Conservation (phyloP, 2,329 filamentous ascomycete species). For the Xylariaceae sp. region DNA sequence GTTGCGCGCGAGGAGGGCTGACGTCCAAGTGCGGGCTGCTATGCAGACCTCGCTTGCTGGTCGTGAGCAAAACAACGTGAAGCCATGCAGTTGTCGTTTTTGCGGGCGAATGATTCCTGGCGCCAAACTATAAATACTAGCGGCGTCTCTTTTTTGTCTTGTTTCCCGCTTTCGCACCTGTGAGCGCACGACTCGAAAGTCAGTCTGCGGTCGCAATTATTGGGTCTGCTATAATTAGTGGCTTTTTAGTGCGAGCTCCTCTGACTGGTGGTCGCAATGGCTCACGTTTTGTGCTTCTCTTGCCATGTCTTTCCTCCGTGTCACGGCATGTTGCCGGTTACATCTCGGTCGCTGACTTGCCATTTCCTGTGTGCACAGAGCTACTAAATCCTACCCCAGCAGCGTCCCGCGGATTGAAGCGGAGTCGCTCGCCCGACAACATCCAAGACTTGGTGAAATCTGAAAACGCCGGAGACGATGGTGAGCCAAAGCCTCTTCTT, state of each 20-base stretch:
- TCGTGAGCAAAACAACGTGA: too few relatives aligned
- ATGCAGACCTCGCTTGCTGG: too few relatives aligned
- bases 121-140: conserved; percentile 16
- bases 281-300: conserved; percentile 18
- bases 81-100: conserved; percentile 6
- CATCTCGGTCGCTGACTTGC: conserved; percentile 22
- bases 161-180: neutral
- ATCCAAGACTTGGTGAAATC: conserved; percentile 50
- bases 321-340: conserved; percentile 18
- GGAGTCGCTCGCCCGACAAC: conserved; percentile 68
- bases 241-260: conserved; percentile 9
- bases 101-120: conserved; percentile 16
- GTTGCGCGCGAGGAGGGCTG: conserved; percentile 12
- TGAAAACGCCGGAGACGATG: conserved; percentile 62
- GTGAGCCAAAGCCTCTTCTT: conserved; percentile 52
- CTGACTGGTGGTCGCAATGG: conserved; percentile 18
- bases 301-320: conserved; percentile 16
- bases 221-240: conserved; percentile 2
- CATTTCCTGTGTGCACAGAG: conserved; percentile 36
- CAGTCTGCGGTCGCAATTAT: neutral
- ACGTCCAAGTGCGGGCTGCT: too few relatives aligned
- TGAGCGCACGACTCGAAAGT: neutral
- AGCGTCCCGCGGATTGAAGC: conserved; percentile 66
- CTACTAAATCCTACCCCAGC: conserved; percentile 39
- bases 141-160: conserved; percentile 1